Conservation (phyloP, 2,329 filamentous ascomycete genomes). For the Ilyonectria sp. region DNA sequence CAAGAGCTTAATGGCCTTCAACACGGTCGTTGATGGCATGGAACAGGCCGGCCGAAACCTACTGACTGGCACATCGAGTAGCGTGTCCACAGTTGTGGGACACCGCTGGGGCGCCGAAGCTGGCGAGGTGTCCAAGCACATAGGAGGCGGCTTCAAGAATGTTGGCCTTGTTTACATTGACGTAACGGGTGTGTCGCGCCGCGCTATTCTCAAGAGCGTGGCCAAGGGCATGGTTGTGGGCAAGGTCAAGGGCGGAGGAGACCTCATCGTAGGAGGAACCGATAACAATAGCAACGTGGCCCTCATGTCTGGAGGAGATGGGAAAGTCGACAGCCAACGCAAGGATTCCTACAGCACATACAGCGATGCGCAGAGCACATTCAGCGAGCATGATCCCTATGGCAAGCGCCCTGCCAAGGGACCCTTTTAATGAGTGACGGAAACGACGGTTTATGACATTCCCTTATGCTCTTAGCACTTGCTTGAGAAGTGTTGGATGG, state of each 20-base stretch:
- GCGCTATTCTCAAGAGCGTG: conserved; percentile 92
- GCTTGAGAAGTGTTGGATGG: conserved; percentile 3
- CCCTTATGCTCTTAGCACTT: conserved; percentile 23
- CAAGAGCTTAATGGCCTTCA: conserved; percentile 96
- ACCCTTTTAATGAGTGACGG: conserved; percentile 30
- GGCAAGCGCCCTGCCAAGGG: conserved; percentile 52
- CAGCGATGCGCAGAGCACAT: conserved; percentile 47
- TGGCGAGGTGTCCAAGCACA: conserved; percentile 79
- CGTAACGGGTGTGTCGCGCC: conserved; percentile 90
- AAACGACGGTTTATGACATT: conserved; percentile 22
- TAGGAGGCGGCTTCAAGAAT: conserved; percentile 93
- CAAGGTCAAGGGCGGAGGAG: conserved; percentile 80
- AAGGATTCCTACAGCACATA: conserved; percentile 45
- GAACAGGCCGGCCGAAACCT: conserved; percentile 88
- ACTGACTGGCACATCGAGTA: conserved; percentile 79
- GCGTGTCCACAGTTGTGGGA: conserved; percentile 89
- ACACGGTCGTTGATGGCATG: conserved; percentile 93
- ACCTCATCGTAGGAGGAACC: conserved; percentile 81
- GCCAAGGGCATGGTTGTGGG: conserved; percentile 97
- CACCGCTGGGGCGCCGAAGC: conserved; percentile 93
- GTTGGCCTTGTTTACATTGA: conserved; percentile 98
- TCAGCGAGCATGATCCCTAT: conserved; percentile 47
- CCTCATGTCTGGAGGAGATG: conserved; percentile 37
- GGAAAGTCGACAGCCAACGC: conserved; percentile 38
- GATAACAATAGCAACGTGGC: conserved; percentile 54